Percentiles rank a stretch among this genome's conserved stretches.
These are phyloP conservation scores for Uncinocarpus reesii DNA, from an alignment of 2,329 filamentous ascomycete species.

Conservation along the genomic window DNA sequence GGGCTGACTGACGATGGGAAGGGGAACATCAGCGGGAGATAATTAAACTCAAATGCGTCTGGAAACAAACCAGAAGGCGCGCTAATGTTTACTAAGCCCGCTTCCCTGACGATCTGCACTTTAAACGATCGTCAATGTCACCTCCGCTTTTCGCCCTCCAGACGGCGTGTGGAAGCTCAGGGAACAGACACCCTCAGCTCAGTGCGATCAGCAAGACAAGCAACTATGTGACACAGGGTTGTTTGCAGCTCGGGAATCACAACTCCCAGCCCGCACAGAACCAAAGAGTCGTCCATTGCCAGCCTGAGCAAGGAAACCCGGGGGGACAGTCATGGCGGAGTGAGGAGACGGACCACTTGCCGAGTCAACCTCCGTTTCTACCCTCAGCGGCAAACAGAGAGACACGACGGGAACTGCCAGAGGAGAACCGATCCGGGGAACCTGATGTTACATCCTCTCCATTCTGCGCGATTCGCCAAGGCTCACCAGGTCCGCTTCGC, in stretches of 20 bases:
- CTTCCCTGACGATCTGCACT: slow-evolving; percentile 2
- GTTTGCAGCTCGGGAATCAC: too few species aligned
- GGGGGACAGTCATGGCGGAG: neutral
- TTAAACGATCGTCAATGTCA: neutral
- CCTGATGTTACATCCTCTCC: slow-evolving; percentile 11
- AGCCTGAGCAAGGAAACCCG: too few species aligned
- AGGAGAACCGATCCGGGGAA: neutral
- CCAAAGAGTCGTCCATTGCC: too few species aligned
- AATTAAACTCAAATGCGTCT: neutral
- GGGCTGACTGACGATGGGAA: too few species aligned
- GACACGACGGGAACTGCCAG: slow-evolving; percentile 4
- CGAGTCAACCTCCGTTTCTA: slow-evolving; percentile 3
- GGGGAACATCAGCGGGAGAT: neutral
- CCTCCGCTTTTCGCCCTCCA: too few species aligned
- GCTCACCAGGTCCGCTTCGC: neutral
- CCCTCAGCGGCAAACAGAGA: neutral
- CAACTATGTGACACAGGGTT: too few species aligned
- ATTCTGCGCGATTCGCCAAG: slow-evolving; percentile 8
- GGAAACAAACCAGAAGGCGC: neutral
- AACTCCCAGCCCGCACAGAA: too few species aligned
- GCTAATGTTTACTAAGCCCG: slow-evolving; percentile 3
- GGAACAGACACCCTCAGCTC: too few species aligned
- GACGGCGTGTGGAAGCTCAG: too few species aligned
- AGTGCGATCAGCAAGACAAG: too few species aligned
- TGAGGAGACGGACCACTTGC: neutral